Conservation (phyloP, 139 green algal genomes). For the Eudorina sp. region DNA sequence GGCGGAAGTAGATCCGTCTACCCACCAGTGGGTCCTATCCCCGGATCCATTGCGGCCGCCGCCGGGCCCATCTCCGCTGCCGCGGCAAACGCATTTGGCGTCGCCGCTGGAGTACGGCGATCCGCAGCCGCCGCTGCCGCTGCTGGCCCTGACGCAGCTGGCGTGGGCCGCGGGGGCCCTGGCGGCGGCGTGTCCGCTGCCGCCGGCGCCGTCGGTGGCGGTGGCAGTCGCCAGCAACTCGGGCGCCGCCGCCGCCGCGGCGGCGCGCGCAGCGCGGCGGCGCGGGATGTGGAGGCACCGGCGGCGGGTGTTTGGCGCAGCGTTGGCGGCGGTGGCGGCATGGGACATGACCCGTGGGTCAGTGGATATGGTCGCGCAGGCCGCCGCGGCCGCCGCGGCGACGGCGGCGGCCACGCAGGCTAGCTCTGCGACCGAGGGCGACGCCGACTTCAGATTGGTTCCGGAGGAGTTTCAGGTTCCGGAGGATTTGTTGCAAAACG, state of each 20-base stretch:
- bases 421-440: no score
- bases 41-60: background rate
- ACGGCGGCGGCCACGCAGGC: background rate
- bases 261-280: background rate
- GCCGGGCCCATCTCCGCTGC: background rate
- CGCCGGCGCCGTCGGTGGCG: background rate
- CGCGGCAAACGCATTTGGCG: background rate
- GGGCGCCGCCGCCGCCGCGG: background rate
- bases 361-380: background rate
- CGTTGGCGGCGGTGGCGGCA: conserved; percentile 11
- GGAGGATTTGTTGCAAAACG: no score
- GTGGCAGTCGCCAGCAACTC: background rate
- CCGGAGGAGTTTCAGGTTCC: no score
- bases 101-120: no score
- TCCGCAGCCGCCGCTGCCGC: background rate
- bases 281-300: background rate
- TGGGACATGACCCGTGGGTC: background rate
- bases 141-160: background rate
- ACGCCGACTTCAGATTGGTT: no score
- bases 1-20: background rate
- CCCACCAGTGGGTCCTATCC: background rate
- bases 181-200: conserved; percentile 22
- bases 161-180: conserved; percentile 31
- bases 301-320: conserved; percentile 12
- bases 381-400: background rate